Conservation (phyloP, 176 grass and related monocot genomes). For the Themeda triandra region DNA sequence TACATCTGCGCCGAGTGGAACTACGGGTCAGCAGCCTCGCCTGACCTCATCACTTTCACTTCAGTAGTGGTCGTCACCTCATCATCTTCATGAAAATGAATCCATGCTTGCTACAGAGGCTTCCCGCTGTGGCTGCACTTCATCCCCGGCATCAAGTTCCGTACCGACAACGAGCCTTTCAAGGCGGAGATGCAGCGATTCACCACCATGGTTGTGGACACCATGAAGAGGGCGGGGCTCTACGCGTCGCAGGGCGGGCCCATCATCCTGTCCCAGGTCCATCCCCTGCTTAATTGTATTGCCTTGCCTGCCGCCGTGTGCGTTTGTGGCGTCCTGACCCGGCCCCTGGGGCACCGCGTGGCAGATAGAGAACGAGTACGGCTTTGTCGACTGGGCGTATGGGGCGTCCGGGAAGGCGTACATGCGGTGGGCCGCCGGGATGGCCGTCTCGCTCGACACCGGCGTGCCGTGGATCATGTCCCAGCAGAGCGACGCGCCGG, state of each 20-base stretch:
- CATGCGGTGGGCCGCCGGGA: slow-evolving; percentile 85
- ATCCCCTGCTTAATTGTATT: no score
- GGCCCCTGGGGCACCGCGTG: background rate
- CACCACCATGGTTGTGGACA: slow-evolving; percentile 81
- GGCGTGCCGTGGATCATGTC: slow-evolving; percentile 99
- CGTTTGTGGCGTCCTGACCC: background rate
- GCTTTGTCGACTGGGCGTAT: slow-evolving; percentile 61
- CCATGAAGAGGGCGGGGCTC: slow-evolving; percentile 84
- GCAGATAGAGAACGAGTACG: slow-evolving; percentile 97
- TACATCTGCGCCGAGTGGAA: slow-evolving; percentile 99
- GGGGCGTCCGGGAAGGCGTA: slow-evolving; percentile 65
- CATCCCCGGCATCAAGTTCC: slow-evolving; percentile 91
- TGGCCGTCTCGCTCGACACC: slow-evolving; percentile 89
- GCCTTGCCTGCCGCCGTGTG: background rate
- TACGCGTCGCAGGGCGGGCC: slow-evolving; percentile 98
- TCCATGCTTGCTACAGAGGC: slow-evolving; percentile 71
- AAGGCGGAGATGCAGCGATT: slow-evolving; percentile 97
- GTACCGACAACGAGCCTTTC: slow-evolving; percentile 94
- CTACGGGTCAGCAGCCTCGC: slow-evolving; percentile 59
- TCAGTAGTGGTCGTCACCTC: background rate
- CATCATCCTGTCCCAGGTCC: slow-evolving; percentile 77
- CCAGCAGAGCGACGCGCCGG: slow-evolving; percentile 85
- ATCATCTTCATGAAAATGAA: background rate
- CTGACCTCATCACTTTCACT: background rate
- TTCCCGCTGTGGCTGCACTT: slow-evolving; percentile 99